Base-by-base conservation (phyloP, 495 filamentous ascomycete species). In the Penicillium riverlandense region DNA sequence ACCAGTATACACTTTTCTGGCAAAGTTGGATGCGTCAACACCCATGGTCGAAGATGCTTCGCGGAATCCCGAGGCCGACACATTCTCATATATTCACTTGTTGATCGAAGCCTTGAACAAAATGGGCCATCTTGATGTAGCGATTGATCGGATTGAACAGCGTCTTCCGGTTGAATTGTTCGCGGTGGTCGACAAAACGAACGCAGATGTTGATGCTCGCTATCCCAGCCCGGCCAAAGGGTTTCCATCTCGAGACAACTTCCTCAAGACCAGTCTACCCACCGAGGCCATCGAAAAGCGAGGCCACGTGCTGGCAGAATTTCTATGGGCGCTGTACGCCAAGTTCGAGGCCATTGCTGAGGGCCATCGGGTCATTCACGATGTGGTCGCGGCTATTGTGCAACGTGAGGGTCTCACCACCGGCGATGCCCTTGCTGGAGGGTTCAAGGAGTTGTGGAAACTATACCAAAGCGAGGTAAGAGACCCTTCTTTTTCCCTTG, bases 291-390 rank as follows among this genome's bases (percentile, higher is more conserved):
- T 82, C 12, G 81, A 84, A 43, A 78, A 85, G 55, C 77, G 85
- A 7, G 86, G 83, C 12, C 83, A 84, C 54, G 84, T 95, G 14
- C 79, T 99, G 30, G 82, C 88, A 41, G 92, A 99, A 54, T 78
- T 95, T 30, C 70, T 99, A 7, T 90, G 80, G 80, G 91, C 90
- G 2, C 65, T 99, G 0, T 99, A 95, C 64, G 88, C 90, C 11
- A 95, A 96, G 51, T 95, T 99, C 54, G 92, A 96, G 58, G 82
- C 94, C 11, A 96, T 99, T 49, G 89, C 89, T 11, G 92, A 99
- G 63, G 85, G 92, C 11, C 94, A 99, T 55, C 84, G 92, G 38
- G 86, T 95, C 2, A 76, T 97, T 39, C 89, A 96, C 58, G 92
- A 99, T 62, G 83, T 91, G 36, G 78, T 96, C 48, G 79, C 79